Evolutionary conservation across 1,284 basidiomycete species (phyloP).

Genomic region (Ustilago loliicola): DNA sequence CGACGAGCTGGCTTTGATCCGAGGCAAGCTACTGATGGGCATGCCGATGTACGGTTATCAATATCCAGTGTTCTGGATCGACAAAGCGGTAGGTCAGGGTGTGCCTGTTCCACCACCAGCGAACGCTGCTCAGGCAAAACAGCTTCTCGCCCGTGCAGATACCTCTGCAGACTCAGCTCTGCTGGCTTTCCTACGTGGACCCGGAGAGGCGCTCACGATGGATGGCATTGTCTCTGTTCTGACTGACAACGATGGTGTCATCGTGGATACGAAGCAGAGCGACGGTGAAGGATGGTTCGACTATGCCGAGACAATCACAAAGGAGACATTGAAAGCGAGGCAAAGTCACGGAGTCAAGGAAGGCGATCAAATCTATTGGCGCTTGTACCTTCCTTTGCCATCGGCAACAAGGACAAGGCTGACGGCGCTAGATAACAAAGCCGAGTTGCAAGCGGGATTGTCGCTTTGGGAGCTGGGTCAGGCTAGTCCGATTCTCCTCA

Average conservation of each 20-base stretch:
- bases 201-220: conserved; percentile 36
- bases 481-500: conserved; percentile 24
- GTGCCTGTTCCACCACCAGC: conserved; percentile 11
- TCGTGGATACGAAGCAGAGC: conserved; percentile 16
- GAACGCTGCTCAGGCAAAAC: conserved; percentile 10
- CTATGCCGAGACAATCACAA: conserved; percentile 31
- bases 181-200: conserved; percentile 41
- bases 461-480: conserved; percentile 53
- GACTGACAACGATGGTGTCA: conserved; percentile 22
- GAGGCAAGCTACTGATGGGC: conserved; percentile 46
- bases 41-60: conserved; percentile 51
- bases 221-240: conserved; percentile 22
- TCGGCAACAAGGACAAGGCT: conserved; percentile 12
- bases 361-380: conserved; percentile 46
- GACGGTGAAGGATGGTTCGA: conserved; percentile 37
- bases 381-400: conserved; percentile 29
- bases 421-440: conserved; percentile 6
- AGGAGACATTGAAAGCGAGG: neutral
- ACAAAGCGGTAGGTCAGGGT: conserved; percentile 32
- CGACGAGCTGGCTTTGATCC: conserved; percentile 8
- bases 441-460: conserved; percentile 12
- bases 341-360: conserved; percentile 19
- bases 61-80: conserved; percentile 47
- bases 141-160: conserved; percentile 12
- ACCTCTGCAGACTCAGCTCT: neutral